These are phyloP conservation scores for Xylariaceae sp. DNA, from an alignment of 2,329 filamentous ascomycete genomes.

Conservation along the genomic window DNA sequence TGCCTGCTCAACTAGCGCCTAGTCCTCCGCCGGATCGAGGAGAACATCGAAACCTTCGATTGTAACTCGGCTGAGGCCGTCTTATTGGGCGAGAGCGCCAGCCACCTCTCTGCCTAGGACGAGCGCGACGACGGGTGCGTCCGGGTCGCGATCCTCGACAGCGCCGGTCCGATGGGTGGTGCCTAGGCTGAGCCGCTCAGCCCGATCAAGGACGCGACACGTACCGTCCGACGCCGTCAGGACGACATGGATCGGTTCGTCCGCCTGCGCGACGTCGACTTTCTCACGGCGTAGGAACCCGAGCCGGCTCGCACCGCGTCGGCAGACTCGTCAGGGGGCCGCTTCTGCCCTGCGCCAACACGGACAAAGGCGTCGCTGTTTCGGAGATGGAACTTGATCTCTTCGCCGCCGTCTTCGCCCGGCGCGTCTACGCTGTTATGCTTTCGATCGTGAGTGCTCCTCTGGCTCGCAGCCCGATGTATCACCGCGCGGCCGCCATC, in stretches of 20 bases:
- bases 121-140: constrained; percentile 60
- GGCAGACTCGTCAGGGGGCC: constrained; percentile 49
- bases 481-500: constrained; percentile 49
- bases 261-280: constrained; percentile 43
- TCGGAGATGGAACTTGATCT: constrained; percentile 47
- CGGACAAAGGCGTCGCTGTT: constrained; percentile 51
- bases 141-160: constrained; percentile 56
- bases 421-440: too few relatives aligned
- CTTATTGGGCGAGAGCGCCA: constrained; percentile 52
- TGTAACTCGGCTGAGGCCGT: constrained; percentile 50
- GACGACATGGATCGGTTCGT: constrained; percentile 39
- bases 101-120: constrained; percentile 58
- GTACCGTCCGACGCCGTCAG: constrained; percentile 37
- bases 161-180: constrained; percentile 44
- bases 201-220: constrained; percentile 41
- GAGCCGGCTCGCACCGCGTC: constrained; percentile 46
- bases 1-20: constrained; percentile 52
- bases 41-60: constrained; percentile 56
- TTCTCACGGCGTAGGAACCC: constrained; percentile 51
- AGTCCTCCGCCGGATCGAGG: constrained; percentile 53
- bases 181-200: constrained; percentile 37
- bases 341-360: constrained; percentile 51
- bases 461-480: constrained; percentile 42
- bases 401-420: constrained; percentile 41
- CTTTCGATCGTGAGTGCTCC: neutral